Conservation (phyloP, 352 stramenopile genomes). For the Phytophthora uliginosa region DNA sequence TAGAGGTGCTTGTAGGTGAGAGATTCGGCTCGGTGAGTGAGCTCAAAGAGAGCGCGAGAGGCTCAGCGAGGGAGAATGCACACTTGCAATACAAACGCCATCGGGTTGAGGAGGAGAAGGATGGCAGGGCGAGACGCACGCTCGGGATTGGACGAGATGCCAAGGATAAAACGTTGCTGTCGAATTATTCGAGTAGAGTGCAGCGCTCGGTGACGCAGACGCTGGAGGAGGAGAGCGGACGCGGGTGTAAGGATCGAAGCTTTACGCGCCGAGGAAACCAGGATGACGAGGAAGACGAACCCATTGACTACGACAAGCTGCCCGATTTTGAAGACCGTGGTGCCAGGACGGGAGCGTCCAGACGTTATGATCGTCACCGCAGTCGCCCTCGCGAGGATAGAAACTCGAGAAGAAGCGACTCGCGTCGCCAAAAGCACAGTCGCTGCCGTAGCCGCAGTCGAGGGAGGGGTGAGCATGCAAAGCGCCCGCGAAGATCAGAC, state of each 20-base stretch:
- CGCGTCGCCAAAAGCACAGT: conserved; percentile 17
- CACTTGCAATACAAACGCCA: conserved; percentile 82
- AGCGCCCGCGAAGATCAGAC: conserved; percentile 20
- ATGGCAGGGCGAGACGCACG: conserved; percentile 19
- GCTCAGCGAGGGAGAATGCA: conserved; percentile 58
- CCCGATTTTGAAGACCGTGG: conserved; percentile 71
- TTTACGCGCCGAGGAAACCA: conserved; percentile 17
- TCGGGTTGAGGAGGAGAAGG: conserved; percentile 29
- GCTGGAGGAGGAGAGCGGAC: conserved; percentile 27
- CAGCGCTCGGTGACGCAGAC: conserved; percentile 60
- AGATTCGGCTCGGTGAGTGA: conserved; percentile 66
- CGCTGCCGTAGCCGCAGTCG: conserved; percentile 53
- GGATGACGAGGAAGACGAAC: conserved; percentile 62
- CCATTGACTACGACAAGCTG: conserved; percentile 86
- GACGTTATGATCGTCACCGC: conserved; percentile 25
- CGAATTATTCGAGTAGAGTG: conserved; percentile 70
- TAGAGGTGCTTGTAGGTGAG: conserved; percentile 74
- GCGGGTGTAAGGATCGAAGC: conserved; percentile 13
- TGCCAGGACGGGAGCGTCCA: conserved; percentile 26
- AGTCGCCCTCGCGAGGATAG: conserved; percentile 12
- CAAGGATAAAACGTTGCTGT: conserved; percentile 69
- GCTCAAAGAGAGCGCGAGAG: conserved; percentile 60
- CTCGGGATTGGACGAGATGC: conserved; percentile 62
- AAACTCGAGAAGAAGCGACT: conserved; percentile 11
- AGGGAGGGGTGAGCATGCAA: conserved; percentile 27